These are phyloP conservation scores for Zymoseptoria brevis DNA, from an alignment of 2,329 filamentous ascomycete genomes.

Conservation along the genomic window DNA sequence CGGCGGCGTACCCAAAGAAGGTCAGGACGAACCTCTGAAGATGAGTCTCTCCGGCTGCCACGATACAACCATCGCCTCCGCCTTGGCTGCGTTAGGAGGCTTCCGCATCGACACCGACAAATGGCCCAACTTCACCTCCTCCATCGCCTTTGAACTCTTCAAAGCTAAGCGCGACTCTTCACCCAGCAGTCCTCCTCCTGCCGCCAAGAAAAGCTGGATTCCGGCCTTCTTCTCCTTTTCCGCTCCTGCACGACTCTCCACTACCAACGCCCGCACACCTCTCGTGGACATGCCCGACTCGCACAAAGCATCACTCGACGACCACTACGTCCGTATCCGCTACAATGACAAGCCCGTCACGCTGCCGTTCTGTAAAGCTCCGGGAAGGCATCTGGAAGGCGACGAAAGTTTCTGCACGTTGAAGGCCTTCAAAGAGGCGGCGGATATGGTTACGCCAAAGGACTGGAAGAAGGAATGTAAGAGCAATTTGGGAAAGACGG, in stretches of 20 bases:
- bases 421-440: slow-evolving; percentile 83
- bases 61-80: slow-evolving; percentile 81
- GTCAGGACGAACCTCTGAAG: slow-evolving; percentile 48
- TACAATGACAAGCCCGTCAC: slow-evolving; percentile 82
- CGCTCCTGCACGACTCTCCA: slow-evolving; percentile 5
- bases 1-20: slow-evolving; percentile 32
- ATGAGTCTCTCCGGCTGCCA: slow-evolving; percentile 82
- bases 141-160: slow-evolving; percentile 87
- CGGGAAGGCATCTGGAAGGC: slow-evolving; percentile 75
- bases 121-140: slow-evolving; percentile 92
- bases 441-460: slow-evolving; percentile 78
- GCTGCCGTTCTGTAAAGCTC: slow-evolving; percentile 69
- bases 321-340: slow-evolving; percentile 79
- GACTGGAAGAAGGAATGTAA: slow-evolving; percentile 65
- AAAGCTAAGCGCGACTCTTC: slow-evolving; percentile 38
- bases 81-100: slow-evolving; percentile 70
- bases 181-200: slow-evolving; percentile 6
- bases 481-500: slow-evolving; percentile 48
- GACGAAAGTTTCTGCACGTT: slow-evolving; percentile 88
- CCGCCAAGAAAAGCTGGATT: slow-evolving; percentile 18
- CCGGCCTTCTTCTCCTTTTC: slow-evolving; percentile 23
- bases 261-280: slow-evolving; percentile 42
- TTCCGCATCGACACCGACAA: slow-evolving; percentile 55
- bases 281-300: slow-evolving; percentile 47
- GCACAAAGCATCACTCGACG: slow-evolving; percentile 56